Evolutionary conservation across 306 rosid species (phyloP), one percentile per base, ranked within the genome.

Genomic region (Benincasa hispida): DNA sequence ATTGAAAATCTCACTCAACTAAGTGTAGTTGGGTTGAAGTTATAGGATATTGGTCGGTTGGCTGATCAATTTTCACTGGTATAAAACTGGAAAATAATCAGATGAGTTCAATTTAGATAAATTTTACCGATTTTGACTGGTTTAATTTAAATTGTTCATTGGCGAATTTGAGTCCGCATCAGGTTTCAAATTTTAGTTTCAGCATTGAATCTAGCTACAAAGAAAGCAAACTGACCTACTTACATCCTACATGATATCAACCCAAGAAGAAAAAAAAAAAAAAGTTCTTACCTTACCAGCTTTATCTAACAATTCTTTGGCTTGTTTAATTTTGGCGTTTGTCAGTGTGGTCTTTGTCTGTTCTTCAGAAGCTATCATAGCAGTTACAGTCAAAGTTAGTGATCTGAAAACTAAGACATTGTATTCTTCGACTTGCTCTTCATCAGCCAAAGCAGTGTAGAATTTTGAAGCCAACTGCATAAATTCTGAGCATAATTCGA

Each of bases 241-340:
- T 66, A 37, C 48, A 66, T 17, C 51, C 30, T 10, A 37, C 27
- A 35, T 66, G 13, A 10, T 6, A 66, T 34, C 53, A 67, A 37
- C 14, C 28, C 39, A 65, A 17, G 8, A 22, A 68, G 11, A 3
- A 1, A 30, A 2, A 24, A 42, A 25, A 53, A 12, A 17, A 32
- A 6, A n/a, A 18, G 67, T 81, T 6, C 87, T 47, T 86, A 94
- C 98, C 95, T 94, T 89, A 48, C 93, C 96, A 15, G 97, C 96
- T 89, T 88, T 87, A 80, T 87, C 96, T 60, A 94, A 88, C 79
- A 90, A 79, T 54, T 81, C 84, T 15, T 83, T 59, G 50, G 90
- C 89, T 86, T 87, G 90, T 81, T 88, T 91, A 72, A 91, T 91
- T 84, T 89, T 92, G 48, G 60, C 79, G 85, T 90, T 92, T 45